phyloP scores from a whole-genome alignment of 345 rosid species.

The Arabidopsis suecica region DNA sequence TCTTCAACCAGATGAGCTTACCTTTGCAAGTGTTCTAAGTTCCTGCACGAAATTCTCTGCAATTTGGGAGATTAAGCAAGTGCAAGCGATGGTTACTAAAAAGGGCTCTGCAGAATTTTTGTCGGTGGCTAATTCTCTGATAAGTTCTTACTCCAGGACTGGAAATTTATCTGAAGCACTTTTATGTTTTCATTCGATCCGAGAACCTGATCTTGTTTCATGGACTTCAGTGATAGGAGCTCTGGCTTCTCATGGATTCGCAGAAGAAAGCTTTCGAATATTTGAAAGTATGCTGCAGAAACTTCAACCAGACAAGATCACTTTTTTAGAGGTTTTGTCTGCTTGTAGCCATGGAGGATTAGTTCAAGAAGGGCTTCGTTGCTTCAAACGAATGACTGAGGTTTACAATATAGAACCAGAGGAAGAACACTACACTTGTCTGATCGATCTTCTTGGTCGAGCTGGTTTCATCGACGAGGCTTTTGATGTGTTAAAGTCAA shows the following conservation, averaged over 20 bases:
- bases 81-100: conserved; percentile 57
- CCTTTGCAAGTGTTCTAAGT: conserved; percentile 64
- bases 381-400: conserved; percentile 59
- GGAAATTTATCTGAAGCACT: conserved; percentile 58
- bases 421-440: conserved; percentile 66
- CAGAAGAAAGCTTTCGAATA: conserved; percentile 53
- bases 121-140: conserved; percentile 62
- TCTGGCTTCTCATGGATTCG: conserved; percentile 62
- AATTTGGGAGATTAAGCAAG: conserved; percentile 53
- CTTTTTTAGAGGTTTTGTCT: conserved; percentile 66
- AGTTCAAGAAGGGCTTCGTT: conserved; percentile 63
- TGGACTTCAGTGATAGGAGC: conserved; percentile 75
- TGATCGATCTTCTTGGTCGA: conserved; percentile 72
- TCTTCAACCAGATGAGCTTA: conserved; percentile 62
- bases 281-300: conserved; percentile 57
- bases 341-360: conserved; percentile 75
- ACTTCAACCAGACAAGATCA: conserved; percentile 62
- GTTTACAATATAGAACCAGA: conserved; percentile 55
- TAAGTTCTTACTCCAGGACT: conserved; percentile 61
- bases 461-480: conserved; percentile 70
- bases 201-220: conserved; percentile 60
- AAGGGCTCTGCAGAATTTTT: conserved; percentile 48
- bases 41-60: conserved; percentile 56
- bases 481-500: conserved; percentile 51
- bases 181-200: conserved; percentile 53